phyloP scores from a whole-genome alignment of 2,329 filamentous ascomycete species.

The Coniella vitis region DNA sequence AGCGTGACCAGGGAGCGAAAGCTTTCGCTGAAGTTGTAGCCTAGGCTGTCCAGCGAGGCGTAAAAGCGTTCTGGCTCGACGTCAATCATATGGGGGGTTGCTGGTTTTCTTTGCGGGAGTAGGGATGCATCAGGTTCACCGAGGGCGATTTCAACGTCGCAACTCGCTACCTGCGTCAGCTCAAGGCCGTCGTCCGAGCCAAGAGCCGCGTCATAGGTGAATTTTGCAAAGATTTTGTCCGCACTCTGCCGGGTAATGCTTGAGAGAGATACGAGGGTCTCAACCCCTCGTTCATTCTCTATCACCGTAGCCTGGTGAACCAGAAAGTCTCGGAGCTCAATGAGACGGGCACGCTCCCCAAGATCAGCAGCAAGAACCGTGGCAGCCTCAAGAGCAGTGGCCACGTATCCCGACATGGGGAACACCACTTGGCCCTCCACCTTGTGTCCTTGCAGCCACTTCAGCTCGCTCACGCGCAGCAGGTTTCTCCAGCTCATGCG shows the following conservation, averaged over 20 bases:
- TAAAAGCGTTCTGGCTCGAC: conserved; percentile 13
- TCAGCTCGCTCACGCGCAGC: conserved; percentile 20
- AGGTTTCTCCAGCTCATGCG: conserved; percentile 22
- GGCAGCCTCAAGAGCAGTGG: conserved; percentile 18
- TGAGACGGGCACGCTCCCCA: neutral
- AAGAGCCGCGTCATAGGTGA: neutral
- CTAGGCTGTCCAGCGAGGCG: conserved; percentile 5
- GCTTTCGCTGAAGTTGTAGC: conserved; percentile 9
- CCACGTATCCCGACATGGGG: conserved; percentile 24
- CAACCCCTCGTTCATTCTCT: neutral
- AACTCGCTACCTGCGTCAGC: neutral
- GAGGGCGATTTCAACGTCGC: neutral
- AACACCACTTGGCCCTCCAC: conserved; percentile 29
- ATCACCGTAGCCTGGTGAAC: neutral
- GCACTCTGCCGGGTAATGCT: neutral
- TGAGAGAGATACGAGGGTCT: neutral
- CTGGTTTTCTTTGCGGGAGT: neutral
- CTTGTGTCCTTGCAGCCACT: conserved; percentile 34
- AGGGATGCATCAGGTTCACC: neutral
- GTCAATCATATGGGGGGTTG: neutral
- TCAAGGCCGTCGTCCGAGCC: neutral
- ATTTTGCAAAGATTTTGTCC: neutral
- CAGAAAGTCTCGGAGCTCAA: conserved; percentile 11
- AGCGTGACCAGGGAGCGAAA: conserved; percentile 6
- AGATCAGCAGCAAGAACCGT: neutral